Conservation (phyloP, 2,329 filamentous ascomycete species). For the Pseudogymnoascus sp. region DNA sequence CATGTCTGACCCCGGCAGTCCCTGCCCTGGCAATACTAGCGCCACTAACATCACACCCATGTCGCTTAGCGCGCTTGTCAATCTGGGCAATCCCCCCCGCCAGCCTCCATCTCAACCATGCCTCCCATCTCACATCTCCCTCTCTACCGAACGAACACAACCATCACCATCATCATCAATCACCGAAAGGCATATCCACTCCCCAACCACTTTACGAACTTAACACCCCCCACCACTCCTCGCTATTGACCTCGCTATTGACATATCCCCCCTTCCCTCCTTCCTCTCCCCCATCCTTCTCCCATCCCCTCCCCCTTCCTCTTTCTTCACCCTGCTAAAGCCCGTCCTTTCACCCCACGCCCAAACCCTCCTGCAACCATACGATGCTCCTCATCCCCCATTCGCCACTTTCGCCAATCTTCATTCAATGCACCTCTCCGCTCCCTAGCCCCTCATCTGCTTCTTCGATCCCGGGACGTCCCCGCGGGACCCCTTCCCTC, state of each 20-base stretch:
- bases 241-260: background rate
- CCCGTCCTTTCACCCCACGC: background rate
- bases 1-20: background rate
- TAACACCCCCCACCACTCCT: background rate
- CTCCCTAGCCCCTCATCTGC: background rate
- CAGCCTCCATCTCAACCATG: background rate
- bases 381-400: background rate
- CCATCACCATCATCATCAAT: background rate
- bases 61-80: conserved; percentile 1
- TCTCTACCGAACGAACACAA: background rate
- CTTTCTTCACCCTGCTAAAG: background rate
- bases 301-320: background rate
- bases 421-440: background rate
- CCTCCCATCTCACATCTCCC: background rate
- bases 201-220: background rate
- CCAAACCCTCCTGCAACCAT: background rate
- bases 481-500: background rate
- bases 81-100: too few relatives aligned
- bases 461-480: background rate
- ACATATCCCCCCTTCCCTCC: background rate
- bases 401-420: background rate
- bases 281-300: background rate
- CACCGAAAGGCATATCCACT: background rate
- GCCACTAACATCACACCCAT: background rate
- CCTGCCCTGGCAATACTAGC: background rate